Evolutionary conservation across 106 monocot genomes (phyloP).

Genomic region (Platanthera guangdongensis): DNA sequence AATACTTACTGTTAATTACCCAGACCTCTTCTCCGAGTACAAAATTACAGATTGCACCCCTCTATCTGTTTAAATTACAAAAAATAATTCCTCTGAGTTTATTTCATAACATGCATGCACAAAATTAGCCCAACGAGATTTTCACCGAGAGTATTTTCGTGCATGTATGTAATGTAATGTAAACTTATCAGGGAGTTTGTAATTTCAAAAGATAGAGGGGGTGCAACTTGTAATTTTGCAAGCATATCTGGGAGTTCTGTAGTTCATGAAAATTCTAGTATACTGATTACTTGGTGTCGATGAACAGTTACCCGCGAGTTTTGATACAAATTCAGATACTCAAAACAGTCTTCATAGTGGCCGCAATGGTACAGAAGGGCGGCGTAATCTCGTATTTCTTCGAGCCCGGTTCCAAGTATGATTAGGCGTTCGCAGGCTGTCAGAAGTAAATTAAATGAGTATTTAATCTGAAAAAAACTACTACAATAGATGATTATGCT

Average conservation of each 20-base stretch:
- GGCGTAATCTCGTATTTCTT: constrained; percentile 58
- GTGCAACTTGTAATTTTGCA: too few relatives aligned
- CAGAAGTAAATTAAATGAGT: neutral
- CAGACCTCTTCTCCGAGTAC: too few relatives aligned
- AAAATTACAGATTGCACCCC: too few relatives aligned
- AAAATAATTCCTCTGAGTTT: too few relatives aligned
- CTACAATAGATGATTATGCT: neutral
- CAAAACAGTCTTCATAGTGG: constrained; percentile 43
- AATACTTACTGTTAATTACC: neutral
- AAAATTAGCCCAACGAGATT: too few relatives aligned
- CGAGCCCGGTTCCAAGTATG: constrained; percentile 21
- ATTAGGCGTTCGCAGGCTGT: constrained; percentile 64
- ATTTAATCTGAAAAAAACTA: neutral
- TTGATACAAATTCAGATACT: constrained; percentile 40
- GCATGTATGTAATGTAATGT: too few relatives aligned
- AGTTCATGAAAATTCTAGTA: neutral
- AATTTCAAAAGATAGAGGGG: too few relatives aligned
- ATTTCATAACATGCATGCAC: too few relatives aligned
- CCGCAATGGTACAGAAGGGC: constrained; percentile 65
- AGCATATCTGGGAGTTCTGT: too few relatives aligned
- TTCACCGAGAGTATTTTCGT: too few relatives aligned
- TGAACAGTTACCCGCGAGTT: constrained; percentile 27
- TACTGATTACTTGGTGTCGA: neutral
- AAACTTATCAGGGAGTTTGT: too few relatives aligned
- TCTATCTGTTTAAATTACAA: too few relatives aligned